Base-by-base conservation (phyloP, 1,284 basidiomycete genomes). In the Entoloma clypeatum region DNA sequence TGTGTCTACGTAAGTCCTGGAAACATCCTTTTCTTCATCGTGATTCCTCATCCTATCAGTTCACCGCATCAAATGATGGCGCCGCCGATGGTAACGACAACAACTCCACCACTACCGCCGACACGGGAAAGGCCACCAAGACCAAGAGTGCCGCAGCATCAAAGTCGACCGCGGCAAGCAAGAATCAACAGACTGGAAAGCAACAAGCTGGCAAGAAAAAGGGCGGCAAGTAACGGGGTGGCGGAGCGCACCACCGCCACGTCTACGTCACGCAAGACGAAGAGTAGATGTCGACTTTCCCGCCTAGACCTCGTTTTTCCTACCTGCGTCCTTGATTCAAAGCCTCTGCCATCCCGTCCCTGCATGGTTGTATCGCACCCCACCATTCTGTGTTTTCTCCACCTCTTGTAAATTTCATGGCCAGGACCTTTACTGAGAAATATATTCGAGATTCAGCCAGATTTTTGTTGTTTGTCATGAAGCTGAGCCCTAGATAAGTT, bases 1-100 rank as follows among this genome's bases (percentile, higher is more conserved):
- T 70, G 65, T 54, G 58, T 74, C 56, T 81, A 80, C 60, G 75
- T 83, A 46, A 45, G 61, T 58, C 40, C 32, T 16, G 6, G 17
- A 6, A 26, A 36, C 32, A 25, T 9, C 33, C 18, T 11, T 27
- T 27, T 34, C 8, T 38, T 19, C 4, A 17, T 28, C 18, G 14
- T 16, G 34, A 7, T 7, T 25, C 11, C 11, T 9, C 36, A n/a
- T 25, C 41, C 41, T 41, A 33, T 29, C 49, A 68, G 69, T 70
- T 72, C 60, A 64, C 62, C 41, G 64, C 66, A 29, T 48, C 58
- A 22, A 55, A 53, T 41, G 57, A 54, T 45, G 62, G 51, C 43
- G 50, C 47, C 28, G 50, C 45, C 25, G 53, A 43, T n/a, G 53
- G 50, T 38, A 36, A 45, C 19, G 34, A 47, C 21, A 43, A 45